A percentile compares a stretch with the other conserved stretches of the same genome.
Evolutionary conservation across 257 asterid genomes (phyloP).

Genomic region (Rubia yunnanensis): DNA sequence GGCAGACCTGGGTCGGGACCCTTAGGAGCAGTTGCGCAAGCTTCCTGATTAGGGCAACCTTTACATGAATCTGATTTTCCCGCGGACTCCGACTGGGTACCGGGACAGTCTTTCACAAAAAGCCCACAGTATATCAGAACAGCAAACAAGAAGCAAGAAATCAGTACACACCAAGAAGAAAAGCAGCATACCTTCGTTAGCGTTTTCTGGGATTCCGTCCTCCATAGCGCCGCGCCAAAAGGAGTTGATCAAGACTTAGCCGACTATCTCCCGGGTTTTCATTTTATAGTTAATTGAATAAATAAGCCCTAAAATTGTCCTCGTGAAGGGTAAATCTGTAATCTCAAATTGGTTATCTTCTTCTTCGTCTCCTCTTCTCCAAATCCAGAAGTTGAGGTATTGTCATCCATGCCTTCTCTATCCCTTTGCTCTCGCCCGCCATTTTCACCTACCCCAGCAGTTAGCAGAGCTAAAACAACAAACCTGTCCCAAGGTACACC

Average conservation of each 20-base stretch:
- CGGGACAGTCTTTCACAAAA: constrained; percentile 64
- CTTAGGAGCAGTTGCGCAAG: constrained; percentile 92
- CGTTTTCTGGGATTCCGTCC: constrained; percentile 17
- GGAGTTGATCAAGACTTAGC: background rate
- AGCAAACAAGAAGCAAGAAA: background rate
- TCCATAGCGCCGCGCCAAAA: constrained; percentile 8
- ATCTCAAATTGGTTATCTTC: no score
- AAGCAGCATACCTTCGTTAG: constrained; percentile 14
- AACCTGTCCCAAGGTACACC: background rate
- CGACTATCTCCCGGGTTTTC: no score
- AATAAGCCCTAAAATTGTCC: no score
- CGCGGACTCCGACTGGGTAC: constrained; percentile 74
- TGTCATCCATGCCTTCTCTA: background rate
- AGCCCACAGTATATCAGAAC: background rate
- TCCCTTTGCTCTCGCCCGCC: constrained; percentile 1
- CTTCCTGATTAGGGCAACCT: constrained; percentile 90
- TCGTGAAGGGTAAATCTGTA: no score
- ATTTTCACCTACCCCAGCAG: background rate
- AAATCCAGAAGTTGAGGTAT: no score
- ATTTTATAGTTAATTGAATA: no score
- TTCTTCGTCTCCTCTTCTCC: no score
- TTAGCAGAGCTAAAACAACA: background rate
- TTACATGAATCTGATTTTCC: constrained; percentile 73
- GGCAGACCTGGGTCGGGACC: constrained; percentile 78
- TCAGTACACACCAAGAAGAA: background rate